Evolutionary conservation across 2,329 filamentous ascomycete species (phyloP), one percentile per base, ranked within the genome.

Genomic region (Alternaria conjuncta): DNA sequence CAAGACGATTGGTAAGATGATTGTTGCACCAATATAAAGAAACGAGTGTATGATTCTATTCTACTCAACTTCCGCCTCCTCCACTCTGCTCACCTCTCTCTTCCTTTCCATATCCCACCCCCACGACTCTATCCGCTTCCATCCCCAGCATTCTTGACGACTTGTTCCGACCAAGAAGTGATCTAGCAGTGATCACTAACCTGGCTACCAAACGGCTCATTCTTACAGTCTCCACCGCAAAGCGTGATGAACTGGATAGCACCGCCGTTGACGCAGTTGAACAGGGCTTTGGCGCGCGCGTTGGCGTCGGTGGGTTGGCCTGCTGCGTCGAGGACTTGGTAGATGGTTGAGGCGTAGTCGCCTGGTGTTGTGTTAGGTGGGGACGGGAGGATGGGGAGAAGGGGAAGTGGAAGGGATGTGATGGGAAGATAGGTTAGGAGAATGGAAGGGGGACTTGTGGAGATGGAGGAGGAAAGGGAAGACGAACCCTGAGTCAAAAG

Each of bases 131-230:
- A 20, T 30, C 46, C n/a, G 23, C 20, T 9, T 11, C 6, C 25
- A 11, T 8, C 25, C 46, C 9, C 9, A 6, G 41, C 41, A 6
- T 20, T 20, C n/a, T 28, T 28, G 26, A 28, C 10, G 26, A 12
- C 26, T 28, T 28, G 10, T 12, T 28, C n/a, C 11, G 18, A 20
- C 15, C 4, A 10, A 21, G 20, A 10, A 45, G 18, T 45, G 23
- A 47, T 25, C 55, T 57, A 57, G 25, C 55, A 57, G 12, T 57
- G 55, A n/a, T 57, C 55, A 5, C 43, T 57, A 21, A 30, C 43
- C 55, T 57, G 55, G 26, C 36, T 46, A 9, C 55, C 55, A 47
- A 57, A 57, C 1, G 55, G 55, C 55, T 57, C 55, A 0, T 57
- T 57, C 10, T 28, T 20, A 20, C 55, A 57, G 20, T 57, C 26